Evolutionary conservation across 2,329 filamentous ascomycete genomes (phyloP), one percentile per base, ranked within the genome.

Genomic region (Cladosporium cucumerinum): DNA sequence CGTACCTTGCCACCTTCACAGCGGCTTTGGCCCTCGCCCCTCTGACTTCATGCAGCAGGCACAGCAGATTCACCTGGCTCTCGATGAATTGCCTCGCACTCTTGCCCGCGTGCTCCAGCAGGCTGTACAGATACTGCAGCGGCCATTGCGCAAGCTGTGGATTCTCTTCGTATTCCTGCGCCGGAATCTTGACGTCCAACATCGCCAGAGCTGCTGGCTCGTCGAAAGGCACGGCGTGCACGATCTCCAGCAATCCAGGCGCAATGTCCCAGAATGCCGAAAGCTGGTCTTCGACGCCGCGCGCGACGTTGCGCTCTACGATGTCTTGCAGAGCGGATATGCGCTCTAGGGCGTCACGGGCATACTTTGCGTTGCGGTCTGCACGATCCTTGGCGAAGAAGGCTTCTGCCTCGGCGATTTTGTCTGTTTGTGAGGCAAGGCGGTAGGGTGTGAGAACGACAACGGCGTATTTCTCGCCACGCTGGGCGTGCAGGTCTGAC

Each of bases 211-310:
- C 63, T 77, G 79, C 66, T 6, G 70, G 66, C 46, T 71, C 62
- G n/a, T 83, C 78, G 1, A 78, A 75, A 0, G 93, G 93, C 25
- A 97, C 88, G 72, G 90, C 90, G 66, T 96, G 91, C 12, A 96
- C 84, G 55, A 98, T 82, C 18, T 88, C 84, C 28, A 89, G 84
- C 0, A 99, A 84, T 3, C 89, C 87, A 2, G 95, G 95, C 1
- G 93, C 94, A 72, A 98, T 96, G 74, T 99, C 95, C 95, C 95
- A 99, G 76, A 98, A 99, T 0, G 94, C 93, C 11, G 90, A 93
- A 2, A 97, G 85, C 78, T 98, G 95, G 63, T 92, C 86, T 75
- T 97, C 93, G 12, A 98, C 92, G 18, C 94, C 95, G 11, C 91
- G 88, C 23, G 88, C 87, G 25, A 97, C 93, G 63, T 95, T 95